Evolutionary conservation across 2,329 filamentous ascomycete genomes (phyloP), one percentile per base, ranked within the genome.

Genomic region (Blastomyces gilchristii): DNA sequence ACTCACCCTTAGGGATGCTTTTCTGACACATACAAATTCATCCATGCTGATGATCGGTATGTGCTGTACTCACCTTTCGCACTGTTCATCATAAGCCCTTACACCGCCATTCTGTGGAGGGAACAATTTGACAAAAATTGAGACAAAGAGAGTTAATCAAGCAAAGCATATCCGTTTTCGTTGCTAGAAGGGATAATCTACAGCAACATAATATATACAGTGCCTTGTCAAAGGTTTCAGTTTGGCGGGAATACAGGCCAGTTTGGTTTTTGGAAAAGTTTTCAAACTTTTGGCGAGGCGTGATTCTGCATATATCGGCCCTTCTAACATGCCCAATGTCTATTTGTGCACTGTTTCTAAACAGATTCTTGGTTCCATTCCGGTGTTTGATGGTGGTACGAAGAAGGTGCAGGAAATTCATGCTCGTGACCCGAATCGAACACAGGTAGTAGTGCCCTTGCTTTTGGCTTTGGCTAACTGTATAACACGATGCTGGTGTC

Each of bases 1-100:
- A 31, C 3, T 11, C 16, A 34, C 14, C 37, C 37, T 39, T 39
- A 39, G 43, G 16, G 43, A 1, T 34, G 18, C 3, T 7, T 54
- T 54, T 54, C 52, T 54, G 52, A 54, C 18, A 54, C 8, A n/a
- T 54, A 54, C 52, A 37, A 39, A 54, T 54, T 37, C 16, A 54
- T 11, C 28, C 14, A 54, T 52, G 2, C 25, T 16, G 22, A 52
- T 1, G 28, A 14, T 54, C 18, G 31, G 31, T 37, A 52, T 52
- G 49, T 31, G 18, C 7, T 47, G 18, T 47, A 25, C 49, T 6
- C 25, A 50, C 49, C 5, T 16, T 50, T 5, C 9, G 52, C 31
- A 37, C 14, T 2, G 16, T n/a, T 31, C 28, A 14, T 7, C 28
- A 37, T 54, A 16, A 18, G 28, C 14, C 12, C 16, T 34, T 54